Evolutionary conservation across 1,284 basidiomycete genomes (phyloP), one percentile per base, ranked within the genome.

Genomic region (Melampsora americana): DNA sequence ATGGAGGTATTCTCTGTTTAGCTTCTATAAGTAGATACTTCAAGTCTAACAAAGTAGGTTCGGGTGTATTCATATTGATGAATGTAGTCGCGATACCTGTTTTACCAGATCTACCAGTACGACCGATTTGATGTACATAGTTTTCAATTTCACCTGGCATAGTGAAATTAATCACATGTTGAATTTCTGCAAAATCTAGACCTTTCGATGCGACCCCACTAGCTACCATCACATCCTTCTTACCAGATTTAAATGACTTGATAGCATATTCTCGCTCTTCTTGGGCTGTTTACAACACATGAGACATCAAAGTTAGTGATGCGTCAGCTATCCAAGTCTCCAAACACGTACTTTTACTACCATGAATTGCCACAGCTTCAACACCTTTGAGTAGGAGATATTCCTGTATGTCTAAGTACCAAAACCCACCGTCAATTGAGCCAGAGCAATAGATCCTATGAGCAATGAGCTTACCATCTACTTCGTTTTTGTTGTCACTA

Each of bases 71-170:
- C 90, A 95, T 94, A 82, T 99, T 99, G 76, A 99, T 93, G 83
- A 99, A 99, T n/a, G 96, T 96, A 28, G 96, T 99, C n/a, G 96
- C 96, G 72, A 98, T 94, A 78, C 96, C 96, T 0, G 95, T 99
- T 83, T 97, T 98, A 30, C 96, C 96, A 78, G 92, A 93, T 79
- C 96, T 90, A 72, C 96, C 96, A 1, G 96, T 99, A 79, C 96
- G 91, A 30, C 96, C 96, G 80, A 99, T 98, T 84, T 98, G 95
- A 85, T 99, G 96, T 42, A 96, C 93, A 80, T 95, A 95, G 82
- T 95, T 93, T 84, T 97, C 96, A 77, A 99, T 98, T 85, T 99
- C 96, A 83, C 97, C 98, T 0, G 96, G 96, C 96, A 99, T 99
- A 18, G 92, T 90, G 83, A 95, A 99, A 78, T 95, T 96, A 83